phyloP scores from a whole-genome alignment of 805 yeast species.

The Ogataea kodamae region DNA sequence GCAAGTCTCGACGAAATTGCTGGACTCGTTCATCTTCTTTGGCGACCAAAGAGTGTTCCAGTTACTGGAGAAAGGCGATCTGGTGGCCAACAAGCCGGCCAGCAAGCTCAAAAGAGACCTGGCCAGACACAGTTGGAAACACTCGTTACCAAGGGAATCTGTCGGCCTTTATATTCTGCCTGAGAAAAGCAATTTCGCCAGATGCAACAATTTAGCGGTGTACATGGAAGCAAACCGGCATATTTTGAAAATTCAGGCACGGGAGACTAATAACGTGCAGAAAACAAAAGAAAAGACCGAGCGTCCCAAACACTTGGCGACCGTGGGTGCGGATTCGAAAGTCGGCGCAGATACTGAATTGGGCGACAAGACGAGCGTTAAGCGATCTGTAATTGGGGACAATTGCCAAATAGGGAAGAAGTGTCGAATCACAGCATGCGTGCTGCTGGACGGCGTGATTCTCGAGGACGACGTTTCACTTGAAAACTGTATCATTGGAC shows the following conservation, averaged over 20 bases:
- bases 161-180: slow-evolving; percentile 74
- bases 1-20: slow-evolving; percentile 68
- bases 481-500: slow-evolving; percentile 88
- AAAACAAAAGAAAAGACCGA: slow-evolving; percentile 36
- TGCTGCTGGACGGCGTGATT: slow-evolving; percentile 64
- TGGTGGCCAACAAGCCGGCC: slow-evolving; percentile 43
- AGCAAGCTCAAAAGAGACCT: slow-evolving; percentile 76
- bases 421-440: slow-evolving; percentile 85
- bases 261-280: slow-evolving; percentile 18
- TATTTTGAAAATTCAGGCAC: slow-evolving; percentile 64
- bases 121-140: slow-evolving; percentile 91
- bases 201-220: slow-evolving; percentile 75
- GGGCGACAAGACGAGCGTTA: slow-evolving; percentile 83
- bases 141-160: slow-evolving; percentile 52
- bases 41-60: slow-evolving; percentile 52
- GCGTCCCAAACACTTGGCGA: slow-evolving; percentile 50
- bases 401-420: slow-evolving; percentile 77
- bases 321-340: slow-evolving; percentile 82
- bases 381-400: slow-evolving; percentile 76
- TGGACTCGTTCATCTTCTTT: slow-evolving; percentile 71
- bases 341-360: slow-evolving; percentile 66
- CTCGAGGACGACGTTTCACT: slow-evolving; percentile 74
- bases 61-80: slow-evolving; percentile 39
- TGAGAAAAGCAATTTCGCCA: slow-evolving; percentile 60
- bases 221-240: slow-evolving; percentile 88